Evolutionary conservation across 345 rosid genomes (phyloP).

Genomic region (Hibiscus tridactylites): DNA sequence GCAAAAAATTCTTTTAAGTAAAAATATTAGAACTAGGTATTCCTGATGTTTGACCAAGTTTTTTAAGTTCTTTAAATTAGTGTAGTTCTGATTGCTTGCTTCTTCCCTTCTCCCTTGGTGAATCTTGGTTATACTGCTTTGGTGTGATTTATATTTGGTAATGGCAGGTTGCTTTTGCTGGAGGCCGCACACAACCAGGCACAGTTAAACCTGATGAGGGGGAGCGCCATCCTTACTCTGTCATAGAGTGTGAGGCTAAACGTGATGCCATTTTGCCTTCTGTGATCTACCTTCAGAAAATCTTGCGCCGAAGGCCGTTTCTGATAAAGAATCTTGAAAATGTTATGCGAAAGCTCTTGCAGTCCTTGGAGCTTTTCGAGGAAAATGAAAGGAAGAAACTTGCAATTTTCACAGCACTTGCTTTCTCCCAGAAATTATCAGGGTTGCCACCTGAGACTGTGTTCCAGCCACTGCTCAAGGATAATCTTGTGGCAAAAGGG

Average conservation of each 20-base stretch:
- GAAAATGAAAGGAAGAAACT: constrained; percentile 96
- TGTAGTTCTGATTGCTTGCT: not conserved
- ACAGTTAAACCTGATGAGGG: constrained; percentile 97
- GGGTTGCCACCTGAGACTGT: constrained; percentile 98
- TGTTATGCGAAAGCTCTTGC: constrained; percentile 86
- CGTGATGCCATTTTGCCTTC: constrained; percentile 78
- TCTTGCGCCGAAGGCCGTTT: constrained; percentile 82
- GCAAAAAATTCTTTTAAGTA: no score
- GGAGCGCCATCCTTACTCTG: constrained; percentile 86
- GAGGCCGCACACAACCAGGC: constrained; percentile 98
- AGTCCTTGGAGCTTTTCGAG: constrained; percentile 96
- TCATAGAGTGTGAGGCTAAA: constrained; percentile 76
- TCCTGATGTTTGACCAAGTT: not conserved
- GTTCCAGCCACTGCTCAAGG: constrained; percentile 95
- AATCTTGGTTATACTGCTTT: not conserved
- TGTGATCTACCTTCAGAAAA: constrained; percentile 84
- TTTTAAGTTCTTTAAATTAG: not conserved
- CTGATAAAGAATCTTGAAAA: constrained; percentile 95
- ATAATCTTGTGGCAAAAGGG: constrained; percentile 97
- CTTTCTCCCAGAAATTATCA: constrained; percentile 94
- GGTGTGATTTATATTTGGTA: not conserved
- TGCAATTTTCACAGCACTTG: constrained; percentile 93
- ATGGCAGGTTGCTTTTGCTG: constrained; percentile 78
- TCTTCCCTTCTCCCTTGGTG: not conserved
- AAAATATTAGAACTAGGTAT: not conserved